Evolutionary conservation across 352 stramenopile species (phyloP).

Genomic region (Pseudoperonospora humuli): DNA sequence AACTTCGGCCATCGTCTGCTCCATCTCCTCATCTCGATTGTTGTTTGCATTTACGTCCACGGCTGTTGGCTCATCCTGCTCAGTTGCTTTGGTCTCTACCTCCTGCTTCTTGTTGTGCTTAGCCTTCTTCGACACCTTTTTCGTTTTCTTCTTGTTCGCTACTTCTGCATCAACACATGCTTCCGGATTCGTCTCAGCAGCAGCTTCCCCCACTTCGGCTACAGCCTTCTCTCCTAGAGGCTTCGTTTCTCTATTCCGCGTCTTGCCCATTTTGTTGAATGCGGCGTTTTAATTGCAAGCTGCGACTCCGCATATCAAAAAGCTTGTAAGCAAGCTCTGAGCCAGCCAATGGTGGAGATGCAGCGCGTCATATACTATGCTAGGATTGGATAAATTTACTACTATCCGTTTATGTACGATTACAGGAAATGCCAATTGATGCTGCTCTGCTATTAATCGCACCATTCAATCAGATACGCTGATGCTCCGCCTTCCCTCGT

Average conservation of each 20-base stretch:
- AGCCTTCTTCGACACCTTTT: slow-evolving; percentile 31
- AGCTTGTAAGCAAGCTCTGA: slow-evolving; percentile 11
- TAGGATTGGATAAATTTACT: slow-evolving; percentile 20
- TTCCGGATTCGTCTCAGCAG: slow-evolving; percentile 7
- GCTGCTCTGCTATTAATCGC: too few relatives aligned
- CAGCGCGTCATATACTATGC: slow-evolving; percentile 9
- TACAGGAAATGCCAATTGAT: background rate
- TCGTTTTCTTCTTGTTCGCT: slow-evolving; percentile 21
- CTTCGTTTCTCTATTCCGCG: slow-evolving; percentile 15
- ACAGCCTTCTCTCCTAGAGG: slow-evolving; percentile 11
- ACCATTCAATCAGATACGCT: too few relatives aligned
- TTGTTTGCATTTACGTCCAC: slow-evolving; percentile 25
- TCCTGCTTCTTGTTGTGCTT: slow-evolving; percentile 22
- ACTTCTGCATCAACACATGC: background rate
- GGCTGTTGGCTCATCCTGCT: slow-evolving; percentile 20
- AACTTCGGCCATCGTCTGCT: slow-evolving; percentile 46
- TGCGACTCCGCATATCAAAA: slow-evolving; percentile 7
- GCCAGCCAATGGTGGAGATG: slow-evolving; percentile 23
- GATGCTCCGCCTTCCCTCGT: slow-evolving; percentile 31
- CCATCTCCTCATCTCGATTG: slow-evolving; percentile 51
- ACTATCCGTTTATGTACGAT: slow-evolving; percentile 12
- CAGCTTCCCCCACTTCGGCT: slow-evolving; percentile 8
- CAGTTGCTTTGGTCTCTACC: slow-evolving; percentile 7
- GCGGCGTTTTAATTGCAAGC: slow-evolving; percentile 32
- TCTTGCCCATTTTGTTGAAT: slow-evolving; percentile 34